These are phyloP conservation scores for Ceratobasidium sp. DNA, from an alignment of 1,284 basidiomycete species.

Conservation along the genomic window DNA sequence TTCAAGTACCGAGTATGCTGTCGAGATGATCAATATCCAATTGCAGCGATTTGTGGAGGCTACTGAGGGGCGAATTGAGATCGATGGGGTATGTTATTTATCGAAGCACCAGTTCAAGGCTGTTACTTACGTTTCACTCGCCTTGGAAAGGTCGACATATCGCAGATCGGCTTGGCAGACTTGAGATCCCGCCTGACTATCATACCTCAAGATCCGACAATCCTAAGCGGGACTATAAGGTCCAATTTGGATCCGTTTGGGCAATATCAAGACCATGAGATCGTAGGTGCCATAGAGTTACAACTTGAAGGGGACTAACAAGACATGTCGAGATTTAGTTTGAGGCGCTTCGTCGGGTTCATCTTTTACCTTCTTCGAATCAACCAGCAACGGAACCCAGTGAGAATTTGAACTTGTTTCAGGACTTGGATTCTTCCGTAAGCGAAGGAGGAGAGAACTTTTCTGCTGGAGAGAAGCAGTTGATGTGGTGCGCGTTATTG, in stretches of 20 bases:
- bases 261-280: constrained; percentile 84
- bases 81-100: constrained; percentile 69
- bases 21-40: constrained; percentile 52
- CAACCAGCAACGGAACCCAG: constrained; percentile 58
- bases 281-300: constrained; percentile 71
- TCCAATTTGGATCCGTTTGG: constrained; percentile 75
- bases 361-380: constrained; percentile 69
- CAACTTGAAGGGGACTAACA: no score
- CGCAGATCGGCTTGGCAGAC: constrained; percentile 72
- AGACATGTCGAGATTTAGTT: no score
- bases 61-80: constrained; percentile 77
- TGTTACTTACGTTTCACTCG: constrained; percentile 46
- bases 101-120: constrained; percentile 45
- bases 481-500: constrained; percentile 62
- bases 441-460: constrained; percentile 94
- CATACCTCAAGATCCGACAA: constrained; percentile 66
- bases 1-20: not conserved
- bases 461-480: constrained; percentile 86
- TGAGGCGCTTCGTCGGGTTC: constrained; percentile 86
- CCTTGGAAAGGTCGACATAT: constrained; percentile 66
- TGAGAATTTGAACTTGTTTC: constrained; percentile 85
- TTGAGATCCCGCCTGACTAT: constrained; percentile 56
- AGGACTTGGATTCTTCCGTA: constrained; percentile 82
- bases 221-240: constrained; percentile 63
- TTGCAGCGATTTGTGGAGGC: constrained; percentile 98